phyloP scores from a whole-genome alignment of 1,284 basidiomycete species.

The Vanrija sp. region DNA sequence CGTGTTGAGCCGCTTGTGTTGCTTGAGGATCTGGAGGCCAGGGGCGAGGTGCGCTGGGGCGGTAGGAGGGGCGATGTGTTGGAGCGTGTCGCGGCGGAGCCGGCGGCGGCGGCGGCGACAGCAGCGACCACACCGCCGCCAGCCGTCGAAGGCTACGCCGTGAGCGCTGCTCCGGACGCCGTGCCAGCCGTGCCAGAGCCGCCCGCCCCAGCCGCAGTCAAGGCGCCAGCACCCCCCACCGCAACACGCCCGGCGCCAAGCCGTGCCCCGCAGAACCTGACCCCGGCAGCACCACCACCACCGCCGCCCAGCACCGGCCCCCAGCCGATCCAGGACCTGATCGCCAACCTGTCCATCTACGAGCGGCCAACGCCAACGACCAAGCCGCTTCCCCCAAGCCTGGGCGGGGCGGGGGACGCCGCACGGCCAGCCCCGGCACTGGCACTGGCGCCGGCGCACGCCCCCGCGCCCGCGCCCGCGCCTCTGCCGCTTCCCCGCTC shows the following conservation, averaged over 20 bases:
- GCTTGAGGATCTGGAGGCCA: constrained; percentile 31
- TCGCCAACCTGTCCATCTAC: constrained; percentile 6
- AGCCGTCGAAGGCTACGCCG: too few species aligned
- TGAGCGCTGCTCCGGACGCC: too few species aligned
- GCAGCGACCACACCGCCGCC: not conserved
- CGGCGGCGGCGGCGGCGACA: not conserved
- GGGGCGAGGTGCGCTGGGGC: constrained; percentile 15
- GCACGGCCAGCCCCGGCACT: not conserved
- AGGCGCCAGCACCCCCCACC: not conserved
- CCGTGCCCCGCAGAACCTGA: not conserved
- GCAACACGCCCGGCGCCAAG: not conserved
- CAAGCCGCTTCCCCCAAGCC: not conserved
- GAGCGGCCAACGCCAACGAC: constrained; percentile 10
- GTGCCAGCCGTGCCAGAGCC: not conserved
- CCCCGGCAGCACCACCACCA: not conserved
- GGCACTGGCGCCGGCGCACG: not conserved
- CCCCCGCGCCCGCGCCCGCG: not conserved
- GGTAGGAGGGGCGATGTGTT: constrained; percentile 9
- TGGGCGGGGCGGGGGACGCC: not conserved
- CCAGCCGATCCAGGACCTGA: not conserved
- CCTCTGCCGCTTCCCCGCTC: not conserved
- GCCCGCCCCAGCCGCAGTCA: not conserved
- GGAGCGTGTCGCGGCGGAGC: not conserved
- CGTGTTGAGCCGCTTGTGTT: constrained; percentile 15
- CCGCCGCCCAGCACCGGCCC: not conserved